These are phyloP conservation scores for Saccharomycopsis malanga DNA, from an alignment of 805 yeast species.

Conservation along the genomic window DNA sequence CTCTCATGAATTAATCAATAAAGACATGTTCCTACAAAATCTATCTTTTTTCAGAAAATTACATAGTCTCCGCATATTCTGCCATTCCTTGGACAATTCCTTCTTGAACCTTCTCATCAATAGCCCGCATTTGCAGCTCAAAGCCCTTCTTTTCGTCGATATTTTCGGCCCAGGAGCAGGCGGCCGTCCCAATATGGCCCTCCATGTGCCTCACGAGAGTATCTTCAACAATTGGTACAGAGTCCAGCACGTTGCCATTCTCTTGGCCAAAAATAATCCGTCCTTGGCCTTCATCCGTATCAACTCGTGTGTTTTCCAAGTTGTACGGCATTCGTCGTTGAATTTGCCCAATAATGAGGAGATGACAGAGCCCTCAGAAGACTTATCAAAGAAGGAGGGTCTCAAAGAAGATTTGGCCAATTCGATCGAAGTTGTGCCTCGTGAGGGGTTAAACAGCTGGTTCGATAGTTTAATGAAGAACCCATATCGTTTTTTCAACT, in stretches of 20 bases:
- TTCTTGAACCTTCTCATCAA: constrained; percentile 27
- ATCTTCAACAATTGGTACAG: constrained; percentile 51
- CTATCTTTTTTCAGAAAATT: constrained; percentile 26
- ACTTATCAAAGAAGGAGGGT: not conserved
- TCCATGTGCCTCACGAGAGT: constrained; percentile 47
- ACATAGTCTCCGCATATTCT: constrained; percentile 36
- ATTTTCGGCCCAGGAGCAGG: constrained; percentile 45
- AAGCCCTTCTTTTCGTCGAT: constrained; percentile 31
- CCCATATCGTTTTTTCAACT: no score
- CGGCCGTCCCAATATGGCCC: constrained; percentile 47
- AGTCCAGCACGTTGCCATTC: constrained; percentile 46
- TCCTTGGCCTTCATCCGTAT: constrained; percentile 39
- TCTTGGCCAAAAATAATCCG: constrained; percentile 29
- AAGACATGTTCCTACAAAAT: constrained; percentile 23
- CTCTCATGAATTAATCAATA: constrained; percentile 27
- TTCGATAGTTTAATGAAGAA: constrained; percentile 28
- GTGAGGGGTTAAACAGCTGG: constrained; percentile 43
- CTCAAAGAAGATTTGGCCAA: not conserved
- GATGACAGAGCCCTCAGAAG: not conserved
- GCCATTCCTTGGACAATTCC: constrained; percentile 27
- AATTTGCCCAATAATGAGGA: no score
- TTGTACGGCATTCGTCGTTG: constrained; percentile 21
- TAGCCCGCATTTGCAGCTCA: not conserved
- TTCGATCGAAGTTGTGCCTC: constrained; percentile 30
- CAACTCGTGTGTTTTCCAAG: constrained; percentile 43